Conservation (phyloP, 2,329 filamentous ascomycete species). For the Sporothrix variecibatus region DNA sequence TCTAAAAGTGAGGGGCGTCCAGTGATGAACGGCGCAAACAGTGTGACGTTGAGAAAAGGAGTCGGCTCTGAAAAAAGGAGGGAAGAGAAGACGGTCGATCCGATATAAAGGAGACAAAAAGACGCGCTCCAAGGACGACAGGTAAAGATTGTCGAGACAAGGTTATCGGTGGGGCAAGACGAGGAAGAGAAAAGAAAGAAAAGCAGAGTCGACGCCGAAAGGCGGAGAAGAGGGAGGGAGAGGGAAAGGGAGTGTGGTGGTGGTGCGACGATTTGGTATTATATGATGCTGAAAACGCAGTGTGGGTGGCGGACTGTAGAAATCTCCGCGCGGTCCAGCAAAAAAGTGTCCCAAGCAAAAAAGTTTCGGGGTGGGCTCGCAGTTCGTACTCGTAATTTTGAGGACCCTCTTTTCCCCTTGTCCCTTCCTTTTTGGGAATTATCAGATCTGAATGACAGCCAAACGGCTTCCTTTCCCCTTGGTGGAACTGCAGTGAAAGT, state of each 20-base stretch:
- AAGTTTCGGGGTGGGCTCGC: background rate
- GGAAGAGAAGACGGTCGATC: background rate
- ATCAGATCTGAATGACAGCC: constrained; percentile 16
- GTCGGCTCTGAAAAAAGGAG: background rate
- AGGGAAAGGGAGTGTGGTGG: background rate
- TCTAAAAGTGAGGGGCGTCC: background rate
- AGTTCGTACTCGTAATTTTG: constrained; percentile 25
- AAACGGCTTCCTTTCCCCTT: background rate
- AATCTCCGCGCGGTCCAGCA: constrained; percentile 22
- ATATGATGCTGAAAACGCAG: constrained; percentile 23
- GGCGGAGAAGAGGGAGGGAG: constrained; percentile 11
- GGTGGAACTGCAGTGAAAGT: background rate
- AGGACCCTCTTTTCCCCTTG: constrained; percentile 12
- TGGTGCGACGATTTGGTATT: constrained; percentile 18
- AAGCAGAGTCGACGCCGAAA: background rate
- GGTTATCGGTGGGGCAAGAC: background rate
- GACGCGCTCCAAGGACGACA: background rate
- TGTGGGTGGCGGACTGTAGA: constrained; percentile 6
- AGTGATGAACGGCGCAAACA: background rate
- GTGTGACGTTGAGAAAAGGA: background rate
- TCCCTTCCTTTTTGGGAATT: constrained; percentile 1
- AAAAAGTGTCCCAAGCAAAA: constrained; percentile 8
- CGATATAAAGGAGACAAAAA: background rate
- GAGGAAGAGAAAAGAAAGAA: background rate
- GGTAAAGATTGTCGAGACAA: background rate